A percentile compares a stretch with the other conserved stretches of the same genome.
These are phyloP conservation scores for Lactarius sanguifluus DNA, from an alignment of 768 basidiomycete species.

Conservation along the genomic window DNA sequence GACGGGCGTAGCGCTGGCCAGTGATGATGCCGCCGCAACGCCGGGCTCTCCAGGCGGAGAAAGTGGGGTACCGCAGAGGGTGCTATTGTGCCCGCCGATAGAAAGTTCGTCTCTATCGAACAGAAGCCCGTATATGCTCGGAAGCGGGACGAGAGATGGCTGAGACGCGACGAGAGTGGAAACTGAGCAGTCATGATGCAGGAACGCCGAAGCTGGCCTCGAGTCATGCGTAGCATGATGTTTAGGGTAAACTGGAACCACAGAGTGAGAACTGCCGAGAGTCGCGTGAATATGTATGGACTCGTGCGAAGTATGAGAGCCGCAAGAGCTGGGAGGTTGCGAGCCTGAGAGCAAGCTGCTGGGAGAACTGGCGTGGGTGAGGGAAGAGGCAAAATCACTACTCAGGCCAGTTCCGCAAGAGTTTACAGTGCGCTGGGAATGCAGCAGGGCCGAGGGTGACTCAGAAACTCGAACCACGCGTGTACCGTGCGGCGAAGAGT, in stretches of 20 bases:
- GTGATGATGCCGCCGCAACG: not conserved
- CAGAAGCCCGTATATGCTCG: slow-evolving; percentile 25
- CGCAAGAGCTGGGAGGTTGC: not conserved
- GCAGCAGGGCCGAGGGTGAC: not conserved
- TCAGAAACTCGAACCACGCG: not conserved
- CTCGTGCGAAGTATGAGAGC: not conserved
- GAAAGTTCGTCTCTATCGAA: slow-evolving; percentile 12
- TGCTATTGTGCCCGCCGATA: not conserved
- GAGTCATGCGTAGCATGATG: not conserved
- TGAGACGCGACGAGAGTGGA: not conserved
- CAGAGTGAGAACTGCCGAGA: not conserved
- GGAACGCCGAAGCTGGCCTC: not conserved
- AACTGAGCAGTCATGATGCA: not conserved
- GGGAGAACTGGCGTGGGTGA: not conserved
- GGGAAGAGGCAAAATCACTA: not conserved
- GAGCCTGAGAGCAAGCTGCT: not conserved
- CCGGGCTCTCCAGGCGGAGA: not conserved
- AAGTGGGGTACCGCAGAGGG: not conserved
- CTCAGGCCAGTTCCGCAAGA: not conserved
- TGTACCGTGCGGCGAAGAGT: not conserved
- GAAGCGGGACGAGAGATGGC: slow-evolving; percentile 7
- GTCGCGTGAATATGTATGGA: slow-evolving; percentile 1
- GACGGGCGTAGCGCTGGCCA: slow-evolving; percentile 16
- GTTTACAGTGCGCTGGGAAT: not conserved
- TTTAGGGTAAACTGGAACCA: not conserved